Evolutionary conservation across 1,284 basidiomycete species (phyloP), one percentile per base, ranked within the genome.

Genomic region (Trametes hirsuta): DNA sequence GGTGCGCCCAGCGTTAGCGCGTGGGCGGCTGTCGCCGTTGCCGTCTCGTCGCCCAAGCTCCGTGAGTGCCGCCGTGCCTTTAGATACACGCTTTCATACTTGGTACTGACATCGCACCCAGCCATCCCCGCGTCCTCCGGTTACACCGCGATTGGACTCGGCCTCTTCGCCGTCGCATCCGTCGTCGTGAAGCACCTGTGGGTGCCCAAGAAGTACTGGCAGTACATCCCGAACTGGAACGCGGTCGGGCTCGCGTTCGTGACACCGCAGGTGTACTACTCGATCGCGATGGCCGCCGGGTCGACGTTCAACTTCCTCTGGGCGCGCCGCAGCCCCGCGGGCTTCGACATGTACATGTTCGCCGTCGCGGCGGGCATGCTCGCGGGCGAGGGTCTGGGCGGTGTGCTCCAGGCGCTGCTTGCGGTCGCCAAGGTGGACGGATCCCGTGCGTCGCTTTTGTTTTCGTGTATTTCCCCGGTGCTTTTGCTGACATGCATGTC

Each of bases 341-440:
- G 72, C 34, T 84, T 74, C 68, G 84, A 84, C 58, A 79, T 86
- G 77, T 86, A 85, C 72, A 85, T 84, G 74, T 88, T 86, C 69
- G 81, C 85, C 39, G 68, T 87, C 61, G 76, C 85, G 42, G 75
- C 83, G 24, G 87, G 87, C 65, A 72, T 88, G 64, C 77, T 89
- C 49, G 86, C 87, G 21, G 87, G 87, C 42, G 87, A 89, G 70
- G 87, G 87, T 71, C 78, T 89, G 41, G 87, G 84, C 21, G 87
- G 87, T 69, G 85, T 89, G 41, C 79, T 88, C 69, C 84, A 84
- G 66, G 87, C 87, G 24, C 72, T 85, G 8, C 72, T 85, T 22
- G 81, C 81, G 24, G 74, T 84, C 48, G 71, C 75, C 52, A 79
- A 79, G 59, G 81, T 83, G 41, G 81, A 82, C 59, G 83, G 82